phyloP scores from a whole-genome alignment of 805 yeast genomes.

The Yarrowia alimentaria region DNA sequence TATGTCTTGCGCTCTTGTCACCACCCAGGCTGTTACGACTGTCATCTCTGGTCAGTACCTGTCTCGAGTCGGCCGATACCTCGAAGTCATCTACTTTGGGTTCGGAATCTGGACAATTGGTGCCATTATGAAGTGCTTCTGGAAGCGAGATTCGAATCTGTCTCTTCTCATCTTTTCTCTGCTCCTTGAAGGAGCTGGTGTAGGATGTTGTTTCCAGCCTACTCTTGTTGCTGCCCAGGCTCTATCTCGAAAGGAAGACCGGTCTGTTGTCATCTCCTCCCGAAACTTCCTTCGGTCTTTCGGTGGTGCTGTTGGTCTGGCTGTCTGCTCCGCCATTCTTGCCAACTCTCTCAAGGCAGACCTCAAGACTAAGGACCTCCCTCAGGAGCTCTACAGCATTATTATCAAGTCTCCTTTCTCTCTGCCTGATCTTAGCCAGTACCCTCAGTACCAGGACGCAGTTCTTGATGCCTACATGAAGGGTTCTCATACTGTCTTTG shows the following conservation, averaged over 20 bases:
- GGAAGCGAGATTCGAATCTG: conserved; percentile 39
- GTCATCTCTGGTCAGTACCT: conserved; percentile 48
- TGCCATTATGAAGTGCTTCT: conserved; percentile 42
- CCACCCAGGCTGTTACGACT: conserved; percentile 45
- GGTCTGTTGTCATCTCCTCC: conserved; percentile 59
- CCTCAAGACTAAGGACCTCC: conserved; percentile 27
- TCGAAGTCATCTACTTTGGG: conserved; percentile 45
- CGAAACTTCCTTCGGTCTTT: conserved; percentile 57
- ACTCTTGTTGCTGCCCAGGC: conserved; percentile 57
- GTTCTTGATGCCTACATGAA: conserved; percentile 31
- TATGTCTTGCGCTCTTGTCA: conserved; percentile 46
- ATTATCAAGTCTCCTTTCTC: conserved; percentile 29
- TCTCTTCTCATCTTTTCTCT: conserved; percentile 43
- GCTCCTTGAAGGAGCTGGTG: conserved; percentile 45
- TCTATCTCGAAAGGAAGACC: conserved; percentile 49
- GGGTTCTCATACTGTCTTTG: conserved; percentile 30
- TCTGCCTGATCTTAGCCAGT: conserved; percentile 29
- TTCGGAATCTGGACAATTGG: conserved; percentile 47
- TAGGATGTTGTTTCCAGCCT: conserved; percentile 55
- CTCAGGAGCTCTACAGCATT: conserved; percentile 8
- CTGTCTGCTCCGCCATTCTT: conserved; percentile 40
- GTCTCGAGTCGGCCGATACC: conserved; percentile 46
- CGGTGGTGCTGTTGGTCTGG: conserved; percentile 63
- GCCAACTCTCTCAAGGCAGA: conserved; percentile 30
- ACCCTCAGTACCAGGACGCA: conserved; percentile 17